A percentile compares a stretch with the other conserved stretches of the same genome.
Evolutionary conservation across 2,329 filamentous ascomycete species (phyloP).

Genomic region (Talaromyces sp.): DNA sequence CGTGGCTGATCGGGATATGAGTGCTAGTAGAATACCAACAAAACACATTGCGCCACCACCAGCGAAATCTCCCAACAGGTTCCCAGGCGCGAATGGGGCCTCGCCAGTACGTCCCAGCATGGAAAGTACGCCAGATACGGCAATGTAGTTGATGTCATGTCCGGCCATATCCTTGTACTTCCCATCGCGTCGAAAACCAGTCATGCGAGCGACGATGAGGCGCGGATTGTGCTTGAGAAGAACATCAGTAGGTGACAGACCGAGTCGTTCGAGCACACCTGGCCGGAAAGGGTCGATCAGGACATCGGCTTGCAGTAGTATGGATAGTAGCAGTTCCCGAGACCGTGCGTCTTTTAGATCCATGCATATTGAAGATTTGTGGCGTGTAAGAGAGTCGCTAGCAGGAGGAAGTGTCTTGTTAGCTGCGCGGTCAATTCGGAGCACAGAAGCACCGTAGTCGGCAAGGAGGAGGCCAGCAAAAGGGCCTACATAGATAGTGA

Average conservation of each 20-base stretch:
- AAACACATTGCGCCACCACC: constrained; percentile 82
- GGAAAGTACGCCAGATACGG: constrained; percentile 74
- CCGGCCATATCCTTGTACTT: constrained; percentile 85
- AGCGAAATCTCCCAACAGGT: constrained; percentile 86
- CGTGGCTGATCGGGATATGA: constrained; percentile 61
- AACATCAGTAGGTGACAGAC: constrained; percentile 65
- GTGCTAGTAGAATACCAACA: constrained; percentile 74
- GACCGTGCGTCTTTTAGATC: constrained; percentile 70
- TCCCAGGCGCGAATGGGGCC: constrained; percentile 74
- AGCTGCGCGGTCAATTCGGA: constrained; percentile 72
- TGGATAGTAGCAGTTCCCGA: constrained; percentile 61
- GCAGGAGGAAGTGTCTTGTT: constrained; percentile 40
- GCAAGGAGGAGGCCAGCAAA: constrained; percentile 86
- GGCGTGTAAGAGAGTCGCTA: constrained; percentile 71
- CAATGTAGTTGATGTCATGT: constrained; percentile 95
- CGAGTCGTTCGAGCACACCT: constrained; percentile 80
- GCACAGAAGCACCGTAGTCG: constrained; percentile 82
- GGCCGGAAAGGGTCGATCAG: constrained; percentile 93
- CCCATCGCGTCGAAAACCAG: constrained; percentile 83
- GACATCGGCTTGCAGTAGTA: constrained; percentile 66
- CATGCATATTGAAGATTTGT: constrained; percentile 75
- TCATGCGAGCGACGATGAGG: constrained; percentile 80
- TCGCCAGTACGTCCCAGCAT: constrained; percentile 69
- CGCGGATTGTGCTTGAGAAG: constrained; percentile 67
- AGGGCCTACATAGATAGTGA: constrained; percentile 56